phyloP scores from a whole-genome alignment of 441 rosid genomes.

The Pelargonium myrrhifolium region DNA sequence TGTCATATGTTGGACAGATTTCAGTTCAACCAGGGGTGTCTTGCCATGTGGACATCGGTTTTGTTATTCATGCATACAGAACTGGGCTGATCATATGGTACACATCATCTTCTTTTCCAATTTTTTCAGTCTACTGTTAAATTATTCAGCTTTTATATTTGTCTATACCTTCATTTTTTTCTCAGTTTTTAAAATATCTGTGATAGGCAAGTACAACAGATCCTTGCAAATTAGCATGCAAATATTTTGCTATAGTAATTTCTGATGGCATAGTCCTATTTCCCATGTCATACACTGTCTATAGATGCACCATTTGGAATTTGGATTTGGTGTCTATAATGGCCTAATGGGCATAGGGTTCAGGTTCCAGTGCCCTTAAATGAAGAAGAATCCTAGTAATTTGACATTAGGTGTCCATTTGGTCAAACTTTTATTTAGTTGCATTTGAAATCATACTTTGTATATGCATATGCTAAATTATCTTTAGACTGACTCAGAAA shows the following conservation, averaged over 20 bases:
- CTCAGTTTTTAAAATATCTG: not conserved
- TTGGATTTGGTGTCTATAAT: not conserved
- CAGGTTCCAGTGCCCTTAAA: conserved; percentile 4
- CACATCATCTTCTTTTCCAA: conserved; percentile 14
- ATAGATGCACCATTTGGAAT: not conserved
- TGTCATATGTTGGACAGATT: conserved; percentile 88
- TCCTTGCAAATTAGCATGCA: not conserved
- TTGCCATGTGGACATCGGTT: conserved; percentile 94
- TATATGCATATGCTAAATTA: not conserved
- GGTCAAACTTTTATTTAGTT: not conserved
- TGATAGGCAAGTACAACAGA: not conserved
- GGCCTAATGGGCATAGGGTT: not conserved
- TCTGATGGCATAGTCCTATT: not conserved
- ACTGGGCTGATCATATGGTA: conserved; percentile 82
- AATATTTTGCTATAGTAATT: not conserved
- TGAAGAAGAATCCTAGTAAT: not conserved
- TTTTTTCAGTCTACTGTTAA: not conserved
- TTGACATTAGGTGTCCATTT: not conserved
- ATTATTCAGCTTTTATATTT: conserved; percentile 2
- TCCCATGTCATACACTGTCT: not conserved
- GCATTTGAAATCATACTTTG: not conserved
- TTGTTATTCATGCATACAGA: conserved; percentile 81
- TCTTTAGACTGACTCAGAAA: not conserved
- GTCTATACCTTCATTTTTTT: not conserved
- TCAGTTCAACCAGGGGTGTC: conserved; percentile 75